Evolutionary conservation across 2,329 filamentous ascomycete genomes (phyloP).

Genomic region (Neonectria coccinea): DNA sequence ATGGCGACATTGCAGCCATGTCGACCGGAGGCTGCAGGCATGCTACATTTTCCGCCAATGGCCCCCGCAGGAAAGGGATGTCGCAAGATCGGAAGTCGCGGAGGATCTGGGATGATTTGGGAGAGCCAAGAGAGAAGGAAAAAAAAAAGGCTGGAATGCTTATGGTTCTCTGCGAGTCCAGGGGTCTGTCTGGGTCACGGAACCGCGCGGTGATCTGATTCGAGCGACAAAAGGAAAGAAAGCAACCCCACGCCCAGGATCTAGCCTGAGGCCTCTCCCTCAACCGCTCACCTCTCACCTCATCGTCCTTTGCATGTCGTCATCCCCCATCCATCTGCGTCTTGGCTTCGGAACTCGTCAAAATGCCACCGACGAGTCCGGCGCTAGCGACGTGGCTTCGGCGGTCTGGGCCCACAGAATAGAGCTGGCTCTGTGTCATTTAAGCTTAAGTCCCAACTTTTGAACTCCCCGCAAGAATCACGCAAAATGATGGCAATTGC

Average conservation of each 20-base stretch:
- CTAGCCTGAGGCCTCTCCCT: background rate
- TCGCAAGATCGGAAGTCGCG: constrained; percentile 3
- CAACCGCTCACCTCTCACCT: constrained; percentile 27
- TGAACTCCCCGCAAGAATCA: background rate
- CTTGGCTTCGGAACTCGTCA: constrained; percentile 28
- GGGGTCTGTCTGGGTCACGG: background rate
- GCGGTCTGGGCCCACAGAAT: constrained; percentile 1
- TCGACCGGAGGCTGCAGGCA: background rate
- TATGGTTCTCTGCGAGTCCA: background rate
- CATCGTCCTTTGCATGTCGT: constrained; percentile 31
- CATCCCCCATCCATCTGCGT: constrained; percentile 31
- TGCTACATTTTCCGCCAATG: constrained; percentile 3
- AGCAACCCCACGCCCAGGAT: background rate
- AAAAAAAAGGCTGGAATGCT: background rate
- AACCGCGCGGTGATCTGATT: background rate
- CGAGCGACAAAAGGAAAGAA: background rate
- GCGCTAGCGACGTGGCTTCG: constrained; percentile 22
- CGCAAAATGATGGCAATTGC: background rate
- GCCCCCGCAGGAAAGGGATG: background rate
- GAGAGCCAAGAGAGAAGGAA: background rate
- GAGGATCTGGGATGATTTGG: background rate
- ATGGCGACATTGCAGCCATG: background rate
- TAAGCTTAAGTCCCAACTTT: constrained; percentile 5
- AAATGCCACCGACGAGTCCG: constrained; percentile 23
- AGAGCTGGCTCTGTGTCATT: background rate